phyloP scores from a whole-genome alignment of 495 filamentous ascomycete species.

The Hypoxylon lienhwacheense region DNA sequence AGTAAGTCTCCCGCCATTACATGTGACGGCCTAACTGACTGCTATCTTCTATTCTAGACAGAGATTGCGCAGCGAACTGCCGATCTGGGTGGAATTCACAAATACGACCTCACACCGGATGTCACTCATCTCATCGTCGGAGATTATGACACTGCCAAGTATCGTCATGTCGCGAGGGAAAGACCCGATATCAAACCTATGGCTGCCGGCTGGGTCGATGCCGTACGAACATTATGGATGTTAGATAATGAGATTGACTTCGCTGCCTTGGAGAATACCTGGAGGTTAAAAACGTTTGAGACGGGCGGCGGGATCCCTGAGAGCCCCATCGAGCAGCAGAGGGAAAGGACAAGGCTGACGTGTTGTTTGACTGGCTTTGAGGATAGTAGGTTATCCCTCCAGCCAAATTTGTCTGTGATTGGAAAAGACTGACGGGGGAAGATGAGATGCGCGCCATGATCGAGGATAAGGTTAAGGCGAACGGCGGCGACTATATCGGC shows the following conservation, averaged over 20 bases:
- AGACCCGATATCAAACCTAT: constrained; percentile 82
- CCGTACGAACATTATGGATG: constrained; percentile 80
- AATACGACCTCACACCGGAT: constrained; percentile 90
- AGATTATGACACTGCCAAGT: constrained; percentile 84
- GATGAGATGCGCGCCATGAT: constrained; percentile 69
- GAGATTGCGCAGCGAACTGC: constrained; percentile 66
- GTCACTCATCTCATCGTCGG: constrained; percentile 95
- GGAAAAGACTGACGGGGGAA: constrained; percentile 41
- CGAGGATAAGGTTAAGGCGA: constrained; percentile 56
- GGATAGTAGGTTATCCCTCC: constrained; percentile 60
- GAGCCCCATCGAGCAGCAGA: constrained; percentile 21
- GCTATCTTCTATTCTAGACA: constrained; percentile 55
- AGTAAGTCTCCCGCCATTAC: constrained; percentile 38
- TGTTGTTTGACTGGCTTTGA: constrained; percentile 92
- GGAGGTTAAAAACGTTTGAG: constrained; percentile 50
- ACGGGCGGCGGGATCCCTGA: constrained; percentile 40
- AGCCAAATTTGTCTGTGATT: neutral
- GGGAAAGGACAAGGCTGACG: constrained; percentile 54
- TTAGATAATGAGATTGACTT: constrained; percentile 79
- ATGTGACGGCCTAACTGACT: no score
- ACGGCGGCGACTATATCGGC: constrained; percentile 80
- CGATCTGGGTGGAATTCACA: constrained; percentile 85
- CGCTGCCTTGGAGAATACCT: constrained; percentile 53
- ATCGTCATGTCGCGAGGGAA: constrained; percentile 90
- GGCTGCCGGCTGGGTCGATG: constrained; percentile 78